These are phyloP conservation scores for Fomitiporia mediterranea DNA, from an alignment of 1,284 basidiomycete genomes.

Conservation along the genomic window DNA sequence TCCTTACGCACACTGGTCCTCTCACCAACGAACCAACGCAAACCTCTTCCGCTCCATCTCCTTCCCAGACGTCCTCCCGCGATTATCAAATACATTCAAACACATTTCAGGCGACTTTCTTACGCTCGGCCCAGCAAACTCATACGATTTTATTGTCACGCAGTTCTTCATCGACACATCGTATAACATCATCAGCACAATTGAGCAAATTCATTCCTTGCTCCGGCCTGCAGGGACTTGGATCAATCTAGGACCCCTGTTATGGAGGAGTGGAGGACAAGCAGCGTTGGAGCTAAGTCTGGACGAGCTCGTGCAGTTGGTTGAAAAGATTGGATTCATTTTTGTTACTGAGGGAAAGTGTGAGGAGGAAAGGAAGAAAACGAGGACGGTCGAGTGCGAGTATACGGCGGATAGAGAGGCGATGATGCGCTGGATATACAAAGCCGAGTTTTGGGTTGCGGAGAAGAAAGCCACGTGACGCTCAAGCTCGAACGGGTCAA, in stretches of 20 bases:
- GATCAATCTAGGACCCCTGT: conserved; percentile 64
- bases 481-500: no score
- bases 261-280: conserved; percentile 54
- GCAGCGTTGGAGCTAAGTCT: conserved; percentile 56
- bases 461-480: conserved; percentile 29
- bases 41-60: conserved; percentile 45
- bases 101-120: conserved; percentile 54
- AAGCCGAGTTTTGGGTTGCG: conserved; percentile 63
- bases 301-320: conserved; percentile 51
- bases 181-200: conserved; percentile 49
- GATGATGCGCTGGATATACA: conserved; percentile 65
- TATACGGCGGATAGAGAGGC: conserved; percentile 57
- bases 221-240: conserved; percentile 55
- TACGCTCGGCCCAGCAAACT: conserved; percentile 27
- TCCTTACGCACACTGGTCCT: conserved; percentile 64
- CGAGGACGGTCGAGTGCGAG: conserved; percentile 49
- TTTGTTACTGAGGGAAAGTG: no score
- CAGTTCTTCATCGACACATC: conserved; percentile 72
- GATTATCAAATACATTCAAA: conserved; percentile 35
- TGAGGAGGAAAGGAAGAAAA: conserved; percentile 26
- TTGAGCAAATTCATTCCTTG: conserved; percentile 48
- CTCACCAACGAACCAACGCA: conserved; percentile 52
- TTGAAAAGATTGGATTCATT: conserved; percentile 46
- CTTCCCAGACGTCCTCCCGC: conserved; percentile 59
- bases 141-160: conserved; percentile 57